Conservation (phyloP, 1,284 basidiomycete species). For the Ceratobasidium papillatum region DNA sequence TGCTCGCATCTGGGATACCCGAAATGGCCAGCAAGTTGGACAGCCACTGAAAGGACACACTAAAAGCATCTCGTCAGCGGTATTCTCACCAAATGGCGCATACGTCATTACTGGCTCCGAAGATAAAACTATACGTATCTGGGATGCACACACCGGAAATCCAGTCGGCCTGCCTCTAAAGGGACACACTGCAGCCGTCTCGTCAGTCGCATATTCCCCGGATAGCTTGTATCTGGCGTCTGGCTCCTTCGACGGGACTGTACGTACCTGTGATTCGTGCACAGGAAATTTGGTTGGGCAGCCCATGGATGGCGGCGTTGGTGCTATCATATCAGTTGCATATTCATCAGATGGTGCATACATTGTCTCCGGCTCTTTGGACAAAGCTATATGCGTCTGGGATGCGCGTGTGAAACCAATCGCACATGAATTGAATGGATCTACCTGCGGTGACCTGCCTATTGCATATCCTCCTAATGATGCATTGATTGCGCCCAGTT, state of each 20-base stretch:
- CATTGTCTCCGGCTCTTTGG: constrained; percentile 1
- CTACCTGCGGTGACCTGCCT: neutral
- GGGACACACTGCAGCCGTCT: neutral
- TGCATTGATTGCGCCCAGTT: neutral
- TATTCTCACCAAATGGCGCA: constrained; percentile 29
- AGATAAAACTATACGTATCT: constrained; percentile 28
- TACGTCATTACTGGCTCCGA: constrained; percentile 7
- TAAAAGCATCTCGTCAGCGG: neutral
- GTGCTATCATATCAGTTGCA: neutral
- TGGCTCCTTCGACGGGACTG: neutral
- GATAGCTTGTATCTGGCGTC: neutral
- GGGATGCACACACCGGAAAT: constrained; percentile 19
- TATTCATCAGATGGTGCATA: neutral
- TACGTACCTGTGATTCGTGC: neutral
- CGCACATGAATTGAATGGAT: neutral
- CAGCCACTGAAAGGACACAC: neutral
- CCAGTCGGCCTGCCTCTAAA: neutral
- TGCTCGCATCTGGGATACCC: constrained; percentile 35
- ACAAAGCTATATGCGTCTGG: constrained; percentile 22
- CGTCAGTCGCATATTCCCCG: neutral
- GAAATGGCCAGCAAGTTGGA: neutral
- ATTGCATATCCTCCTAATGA: constrained; percentile 21
- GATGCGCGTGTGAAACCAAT: too few relatives aligned
- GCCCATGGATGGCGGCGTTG: neutral
- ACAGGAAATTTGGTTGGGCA: neutral